Evolutionary conservation across 176 grass and related monocot genomes (phyloP), one percentile per base, ranked within the genome.

Genomic region (Chloris gayana): DNA sequence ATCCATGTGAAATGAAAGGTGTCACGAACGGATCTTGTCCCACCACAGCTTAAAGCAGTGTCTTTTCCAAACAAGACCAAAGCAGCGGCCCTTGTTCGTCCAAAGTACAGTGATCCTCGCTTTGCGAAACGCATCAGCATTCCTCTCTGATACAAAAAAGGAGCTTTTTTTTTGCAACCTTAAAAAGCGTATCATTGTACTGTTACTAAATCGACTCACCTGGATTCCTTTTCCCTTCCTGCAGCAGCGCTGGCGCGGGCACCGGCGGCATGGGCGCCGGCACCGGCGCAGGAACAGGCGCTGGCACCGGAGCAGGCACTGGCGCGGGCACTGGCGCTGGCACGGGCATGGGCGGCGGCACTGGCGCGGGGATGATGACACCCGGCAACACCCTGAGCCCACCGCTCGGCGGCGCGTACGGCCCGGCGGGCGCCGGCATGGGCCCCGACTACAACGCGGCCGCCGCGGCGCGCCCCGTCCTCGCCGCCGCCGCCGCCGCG

Each of bases 391-490:
- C 62, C 50, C 14, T 86, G 77, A 80, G 62, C 84, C 84, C 84
- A n/a, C 83, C 87, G 3, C 85, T 89, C 31, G 78, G 78, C 47
- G 49, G 82, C 72, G 87, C 83, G 1, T 89, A 85, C 73, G 87
- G 87, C 24, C 87, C 87, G 2, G 66, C 87, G 0, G 82, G 76
- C 9, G 44, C 26, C 76, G 70, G 80, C 72, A 74, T 69, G 35
- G 67, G 58, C 45, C 59, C 80, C 0, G 87, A 89, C 73, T 72
- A 72, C 87, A 89, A 29, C 66, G 77, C 17, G 6, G 84, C 84
- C 64, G 26, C 69, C 63, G 21, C 67, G 13, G 30, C 46, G 49
- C 66, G 30, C 37, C 72, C 17, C 38, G 67, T 18, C 0, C 15
- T 51, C 0, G 7, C 65, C 27, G 46, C 57, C 0, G 64, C 30